phyloP scores from a whole-genome alignment of 768 basidiomycete genomes.

The Termitomyces sp. region DNA sequence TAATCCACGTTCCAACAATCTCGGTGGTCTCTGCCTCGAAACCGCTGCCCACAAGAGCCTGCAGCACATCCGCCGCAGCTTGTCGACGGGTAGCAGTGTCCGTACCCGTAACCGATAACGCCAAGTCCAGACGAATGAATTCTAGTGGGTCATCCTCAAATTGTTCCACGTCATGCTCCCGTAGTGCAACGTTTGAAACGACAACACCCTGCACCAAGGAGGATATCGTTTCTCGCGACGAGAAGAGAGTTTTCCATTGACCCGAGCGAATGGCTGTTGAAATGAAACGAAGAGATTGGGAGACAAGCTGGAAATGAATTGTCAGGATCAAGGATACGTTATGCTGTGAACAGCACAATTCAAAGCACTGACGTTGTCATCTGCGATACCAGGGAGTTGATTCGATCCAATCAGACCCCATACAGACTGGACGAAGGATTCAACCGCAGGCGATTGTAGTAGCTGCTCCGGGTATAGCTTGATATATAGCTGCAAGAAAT shows the following conservation, averaged over 20 bases:
- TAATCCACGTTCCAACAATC: constrained; percentile 84
- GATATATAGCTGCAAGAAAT: constrained; percentile 59
- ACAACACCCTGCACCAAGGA: constrained; percentile 87
- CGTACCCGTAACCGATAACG: constrained; percentile 54
- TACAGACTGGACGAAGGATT: constrained; percentile 79
- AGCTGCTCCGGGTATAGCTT: constrained; percentile 82
- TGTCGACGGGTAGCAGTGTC: constrained; percentile 87
- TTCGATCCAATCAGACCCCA: constrained; percentile 83
- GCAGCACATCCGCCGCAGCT: constrained; percentile 93
- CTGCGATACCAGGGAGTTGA: constrained; percentile 61
- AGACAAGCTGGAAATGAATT: constrained; percentile 61
- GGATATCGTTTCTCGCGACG: constrained; percentile 74
- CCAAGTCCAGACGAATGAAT: constrained; percentile 84
- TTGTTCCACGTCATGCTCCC: constrained; percentile 89
- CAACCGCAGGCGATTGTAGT: constrained; percentile 56
- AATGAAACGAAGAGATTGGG: constrained; percentile 87
- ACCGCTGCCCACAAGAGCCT: constrained; percentile 79
- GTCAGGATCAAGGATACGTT: not conserved
- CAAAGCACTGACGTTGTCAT: constrained; percentile 59
- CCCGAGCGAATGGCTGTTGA: constrained; percentile 90
- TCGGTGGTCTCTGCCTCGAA: constrained; percentile 85
- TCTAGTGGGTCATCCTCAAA: constrained; percentile 98
- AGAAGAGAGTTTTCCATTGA: constrained; percentile 77
- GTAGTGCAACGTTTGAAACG: constrained; percentile 86
- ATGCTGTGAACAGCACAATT: not conserved